Evolutionary conservation across 2,329 filamentous ascomycete species (phyloP), one percentile per base, ranked within the genome.

Genomic region (Nannizzia gypsea): DNA sequence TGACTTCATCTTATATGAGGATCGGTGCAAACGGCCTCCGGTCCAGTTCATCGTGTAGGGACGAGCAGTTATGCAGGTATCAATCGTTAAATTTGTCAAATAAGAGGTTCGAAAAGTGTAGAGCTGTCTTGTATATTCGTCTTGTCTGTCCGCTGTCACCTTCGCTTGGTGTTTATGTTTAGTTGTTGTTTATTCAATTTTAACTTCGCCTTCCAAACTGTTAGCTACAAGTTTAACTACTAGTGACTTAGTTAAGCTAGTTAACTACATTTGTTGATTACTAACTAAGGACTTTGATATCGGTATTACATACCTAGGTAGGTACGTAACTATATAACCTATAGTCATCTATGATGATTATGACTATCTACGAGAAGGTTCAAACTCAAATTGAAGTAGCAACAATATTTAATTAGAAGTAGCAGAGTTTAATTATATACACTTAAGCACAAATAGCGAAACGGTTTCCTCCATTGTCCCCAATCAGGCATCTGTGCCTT

Each of bases 11-110:
- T 66, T 66, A 58, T 67, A 69, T 11, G 73, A 72, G 64, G 75
- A 70, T 40, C 74, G 73, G 56, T 71, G 70, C 24, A 77, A 67
- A 58, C 71, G 71, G 34, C 75, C 74, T 59, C 74, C 74, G 24
- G 72, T 76, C 75, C 75, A 77, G 59, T 77, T 77, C 75, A 77
- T 77, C n/a, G 22, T 22, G 38, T 26, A 34, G 3, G 48, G 4
- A 34, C 24, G 9, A 26, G 28, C 5, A 22, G 20, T 13, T 20
- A 48, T 3, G 20, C 5, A 22, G 11, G 20, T 4, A 22, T 3
- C 9, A 48, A 26, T 3, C 20, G 1, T 13, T 48, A 28, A 8
- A 15, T 24, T 3, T 5, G 24, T 48, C 20, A 48, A 28, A 22
- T 3, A 48, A 24, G 9, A 48, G 2, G 9, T 11, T 34, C 9